Conservation (phyloP, 148 eudicot genomes). For the Cornus suecica region DNA sequence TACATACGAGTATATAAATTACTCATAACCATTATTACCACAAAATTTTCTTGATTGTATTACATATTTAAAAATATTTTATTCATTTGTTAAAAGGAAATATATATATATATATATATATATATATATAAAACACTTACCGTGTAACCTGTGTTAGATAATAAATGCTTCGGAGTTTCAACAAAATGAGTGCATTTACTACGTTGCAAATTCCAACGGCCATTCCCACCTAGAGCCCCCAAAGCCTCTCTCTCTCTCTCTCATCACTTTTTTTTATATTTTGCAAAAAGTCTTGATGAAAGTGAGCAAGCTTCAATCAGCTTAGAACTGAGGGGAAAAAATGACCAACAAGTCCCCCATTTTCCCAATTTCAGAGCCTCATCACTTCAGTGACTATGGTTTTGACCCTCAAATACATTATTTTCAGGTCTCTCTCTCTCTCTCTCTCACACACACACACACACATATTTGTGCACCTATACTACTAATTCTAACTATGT, state of each 20-base stretch:
- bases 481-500: background rate
- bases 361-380: slow-evolving; percentile 59
- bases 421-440: slow-evolving; percentile 50
- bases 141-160: background rate
- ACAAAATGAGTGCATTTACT: slow-evolving; percentile 10
- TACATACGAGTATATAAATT: too few relatives aligned
- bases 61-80: too few relatives aligned
- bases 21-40: too few relatives aligned
- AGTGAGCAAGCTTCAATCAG: background rate
- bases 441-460: too few relatives aligned
- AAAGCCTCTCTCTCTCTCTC: slow-evolving; percentile 3
- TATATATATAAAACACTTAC: too few relatives aligned
- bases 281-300: background rate
- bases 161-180: background rate
- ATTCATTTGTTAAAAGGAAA: too few relatives aligned
- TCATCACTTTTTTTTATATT: background rate
- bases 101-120: too few relatives aligned
- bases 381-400: slow-evolving; percentile 80
- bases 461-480: background rate
- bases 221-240: slow-evolving; percentile 9
- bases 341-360: slow-evolving; percentile 54
- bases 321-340: background rate
- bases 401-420: slow-evolving; percentile 85
- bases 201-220: slow-evolving; percentile 10
- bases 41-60: too few relatives aligned